phyloP scores from a whole-genome alignment of 495 filamentous ascomycete genomes.

The Penicillium cosmopolitanum region DNA sequence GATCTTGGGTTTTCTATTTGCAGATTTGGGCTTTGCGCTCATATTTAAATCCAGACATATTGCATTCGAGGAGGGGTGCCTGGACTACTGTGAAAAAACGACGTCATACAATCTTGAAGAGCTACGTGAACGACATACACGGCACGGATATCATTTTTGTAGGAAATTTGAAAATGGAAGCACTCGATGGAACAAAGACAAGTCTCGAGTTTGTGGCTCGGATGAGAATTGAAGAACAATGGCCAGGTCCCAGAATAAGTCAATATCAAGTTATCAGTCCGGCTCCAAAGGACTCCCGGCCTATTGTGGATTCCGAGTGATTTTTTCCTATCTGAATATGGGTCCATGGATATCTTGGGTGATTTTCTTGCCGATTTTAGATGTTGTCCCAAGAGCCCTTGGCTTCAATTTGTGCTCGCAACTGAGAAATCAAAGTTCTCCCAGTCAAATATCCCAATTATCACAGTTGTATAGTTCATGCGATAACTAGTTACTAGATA shows the following conservation, averaged over 20 bases:
- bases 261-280: slow-evolving; percentile 2
- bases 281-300: background rate
- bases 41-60: background rate
- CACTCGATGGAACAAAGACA: background rate
- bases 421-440: no score
- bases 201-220: background rate
- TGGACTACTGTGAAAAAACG: background rate
- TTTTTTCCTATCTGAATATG: no score
- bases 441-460: no score
- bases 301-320: no score
- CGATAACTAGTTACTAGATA: no score
- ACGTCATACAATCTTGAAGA: background rate
- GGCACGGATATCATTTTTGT: background rate
- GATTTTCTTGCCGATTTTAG: no score
- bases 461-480: no score
- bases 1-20: background rate
- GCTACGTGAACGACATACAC: background rate
- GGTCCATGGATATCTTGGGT: no score
- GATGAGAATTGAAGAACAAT: background rate
- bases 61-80: background rate
- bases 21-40: no score
- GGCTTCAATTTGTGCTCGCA: background rate
- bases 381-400: no score
- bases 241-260: background rate
- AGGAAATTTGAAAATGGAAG: background rate